Conservation (phyloP, 148 eudicot genomes). For the Chenopodium quinoa region DNA sequence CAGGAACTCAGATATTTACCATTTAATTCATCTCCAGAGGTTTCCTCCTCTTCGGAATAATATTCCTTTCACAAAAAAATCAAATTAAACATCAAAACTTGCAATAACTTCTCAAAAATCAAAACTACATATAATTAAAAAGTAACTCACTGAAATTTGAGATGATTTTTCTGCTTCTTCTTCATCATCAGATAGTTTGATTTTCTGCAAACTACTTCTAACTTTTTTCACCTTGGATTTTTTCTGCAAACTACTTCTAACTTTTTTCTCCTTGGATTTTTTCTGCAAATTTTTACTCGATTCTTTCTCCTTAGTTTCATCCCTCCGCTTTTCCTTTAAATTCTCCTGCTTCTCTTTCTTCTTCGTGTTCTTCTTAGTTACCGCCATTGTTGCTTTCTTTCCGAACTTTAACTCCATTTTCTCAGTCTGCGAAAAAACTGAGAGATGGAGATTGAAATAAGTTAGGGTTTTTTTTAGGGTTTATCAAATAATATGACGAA, state of each 20-base stretch:
- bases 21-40: conserved; percentile 51
- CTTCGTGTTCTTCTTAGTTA: conserved; percentile 9
- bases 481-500: background rate
- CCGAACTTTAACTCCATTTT: conserved; percentile 16
- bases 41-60: background rate
- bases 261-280: background rate
- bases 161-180: conserved; percentile 12
- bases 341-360: conserved; percentile 9
- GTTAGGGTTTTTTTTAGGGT: conserved; percentile 26
- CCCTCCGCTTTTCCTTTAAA: background rate
- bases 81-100: background rate
- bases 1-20: conserved; percentile 30
- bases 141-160: conserved; percentile 14
- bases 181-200: background rate
- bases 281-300: too few relatives aligned
- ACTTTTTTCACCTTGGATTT: background rate
- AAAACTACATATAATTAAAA: background rate
- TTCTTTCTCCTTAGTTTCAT: too few relatives aligned
- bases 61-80: background rate
- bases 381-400: conserved; percentile 1
- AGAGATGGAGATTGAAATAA: background rate
- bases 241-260: background rate
- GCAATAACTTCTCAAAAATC: background rate
- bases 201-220: background rate
- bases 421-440: background rate